Evolutionary conservation across 2,329 filamentous ascomycete genomes (phyloP).

Genomic region (Ophiostoma himal-ulmi): DNA sequence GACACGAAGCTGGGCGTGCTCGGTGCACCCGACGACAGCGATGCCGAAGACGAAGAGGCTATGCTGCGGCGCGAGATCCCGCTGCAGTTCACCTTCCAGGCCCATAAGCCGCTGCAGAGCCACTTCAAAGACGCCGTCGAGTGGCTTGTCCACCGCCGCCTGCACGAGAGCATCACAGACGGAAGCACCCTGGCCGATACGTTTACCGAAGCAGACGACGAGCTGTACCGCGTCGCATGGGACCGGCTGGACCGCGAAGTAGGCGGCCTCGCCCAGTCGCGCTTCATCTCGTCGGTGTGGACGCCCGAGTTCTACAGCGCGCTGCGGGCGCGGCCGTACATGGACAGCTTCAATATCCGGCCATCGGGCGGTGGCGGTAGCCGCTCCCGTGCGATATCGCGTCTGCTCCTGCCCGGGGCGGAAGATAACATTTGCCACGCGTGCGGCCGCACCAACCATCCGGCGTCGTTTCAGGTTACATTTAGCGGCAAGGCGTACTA

Average conservation of each 20-base stretch:
- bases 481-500: constrained; percentile 63
- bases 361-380: constrained; percentile 25
- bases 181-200: constrained; percentile 30
- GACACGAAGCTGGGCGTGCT: constrained; percentile 32
- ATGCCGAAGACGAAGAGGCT: constrained; percentile 47
- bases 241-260: constrained; percentile 67
- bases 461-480: constrained; percentile 57
- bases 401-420: constrained; percentile 4
- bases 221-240: constrained; percentile 64
- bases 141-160: constrained; percentile 74
- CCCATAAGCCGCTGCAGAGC: constrained; percentile 61
- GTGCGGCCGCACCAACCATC: constrained; percentile 64
- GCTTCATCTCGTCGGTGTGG: constrained; percentile 68
- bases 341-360: constrained; percentile 45
- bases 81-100: constrained; percentile 61
- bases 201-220: constrained; percentile 53
- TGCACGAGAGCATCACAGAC: constrained; percentile 43
- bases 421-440: constrained; percentile 55
- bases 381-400: background rate
- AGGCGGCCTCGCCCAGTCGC: constrained; percentile 59
- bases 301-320: constrained; percentile 58
- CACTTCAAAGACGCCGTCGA: constrained; percentile 70
- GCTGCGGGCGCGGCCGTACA: constrained; percentile 58
- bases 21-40: constrained; percentile 23
- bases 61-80: constrained; percentile 48